Evolutionary conservation across 2,329 filamentous ascomycete species (phyloP), one percentile per base, ranked within the genome.

Genomic region (Colletotrichum sublineola): DNA sequence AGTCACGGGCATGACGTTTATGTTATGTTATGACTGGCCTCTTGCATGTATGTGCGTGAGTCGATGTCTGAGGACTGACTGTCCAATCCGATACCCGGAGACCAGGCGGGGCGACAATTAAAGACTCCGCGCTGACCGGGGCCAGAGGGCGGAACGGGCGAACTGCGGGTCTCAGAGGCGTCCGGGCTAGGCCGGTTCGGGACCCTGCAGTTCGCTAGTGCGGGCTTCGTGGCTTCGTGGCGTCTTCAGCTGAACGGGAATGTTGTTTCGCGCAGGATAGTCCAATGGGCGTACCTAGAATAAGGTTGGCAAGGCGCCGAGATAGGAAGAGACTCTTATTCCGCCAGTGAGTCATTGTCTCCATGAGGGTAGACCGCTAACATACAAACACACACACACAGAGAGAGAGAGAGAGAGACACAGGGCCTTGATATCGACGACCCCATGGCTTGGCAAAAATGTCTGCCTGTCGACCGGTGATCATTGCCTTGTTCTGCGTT

Each of bases 151-250:
- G 69, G 66, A 65, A 72, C 57, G 66, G 38, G 53, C 57, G 53
- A 53, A 50, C n/a, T 33, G 58, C 44, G 69, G 69, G 6, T 11
- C 57, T 58, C 57, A 33, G 53, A 11, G 31, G 46, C 44, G 44
- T 29, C 53, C 65, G 60, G 67, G 31, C 69, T 72, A 72, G 53
- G 66, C 69, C 69, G 69, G 53, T 72, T 72, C 69, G 60, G 69
- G 69, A n/a, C 31, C 33, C 42, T 42, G n/a, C n/a, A 55, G 46
- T 31, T 64, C 56, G 40, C 55, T 72, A 72, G 66, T 56, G 46
- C 44, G 42, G 44, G 44, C 44, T 46, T n/a, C 44, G 44, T 46
- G 44, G 44, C 38, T 6, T 58, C 44, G 68, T 68, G 58, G 68
- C 68, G 65, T 58, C 50, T 63, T 71, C 58, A 71, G 68, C 68